Conservation (phyloP, 2,329 filamentous ascomycete genomes). For the Zymoseptoria pseudotritici region DNA sequence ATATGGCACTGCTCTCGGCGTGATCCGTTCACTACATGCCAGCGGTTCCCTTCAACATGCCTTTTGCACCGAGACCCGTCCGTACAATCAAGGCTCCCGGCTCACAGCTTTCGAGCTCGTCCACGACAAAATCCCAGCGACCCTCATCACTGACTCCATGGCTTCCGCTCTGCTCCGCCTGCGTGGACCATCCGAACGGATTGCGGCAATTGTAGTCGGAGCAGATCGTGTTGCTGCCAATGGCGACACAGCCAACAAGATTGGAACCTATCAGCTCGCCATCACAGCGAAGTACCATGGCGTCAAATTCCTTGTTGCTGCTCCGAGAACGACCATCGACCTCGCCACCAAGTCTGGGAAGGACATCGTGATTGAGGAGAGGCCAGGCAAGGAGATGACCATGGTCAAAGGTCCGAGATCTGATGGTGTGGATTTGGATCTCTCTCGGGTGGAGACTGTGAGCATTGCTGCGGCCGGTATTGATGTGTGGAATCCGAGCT, state of each 20-base stretch:
- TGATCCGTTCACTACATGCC: slow-evolving; percentile 74
- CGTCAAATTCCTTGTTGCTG: slow-evolving; percentile 90
- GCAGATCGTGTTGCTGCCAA: slow-evolving; percentile 94
- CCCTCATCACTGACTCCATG: slow-evolving; percentile 94
- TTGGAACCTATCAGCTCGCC: slow-evolving; percentile 87
- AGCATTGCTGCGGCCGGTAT: slow-evolving; percentile 73
- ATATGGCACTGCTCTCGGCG: slow-evolving; percentile 92
- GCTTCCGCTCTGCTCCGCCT: slow-evolving; percentile 73
- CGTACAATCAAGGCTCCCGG: slow-evolving; percentile 95
- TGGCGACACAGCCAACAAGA: slow-evolving; percentile 97
- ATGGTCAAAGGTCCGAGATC: slow-evolving; percentile 70
- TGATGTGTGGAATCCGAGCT: slow-evolving; percentile 90
- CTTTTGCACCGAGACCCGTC: slow-evolving; percentile 93
- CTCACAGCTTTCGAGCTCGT: slow-evolving; percentile 95
- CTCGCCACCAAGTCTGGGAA: slow-evolving; percentile 67
- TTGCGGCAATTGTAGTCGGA: slow-evolving; percentile 84
- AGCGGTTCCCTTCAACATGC: slow-evolving; percentile 65
- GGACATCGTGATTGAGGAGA: slow-evolving; percentile 85
- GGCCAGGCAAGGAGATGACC: slow-evolving; percentile 73
- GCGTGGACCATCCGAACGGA: slow-evolving; percentile 53
- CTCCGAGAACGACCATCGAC: slow-evolving; percentile 90
- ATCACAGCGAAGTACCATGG: slow-evolving; percentile 85
- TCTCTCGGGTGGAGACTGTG: slow-evolving; percentile 59
- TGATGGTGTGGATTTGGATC: slow-evolving; percentile 54
- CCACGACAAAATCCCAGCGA: slow-evolving; percentile 84